phyloP scores from a whole-genome alignment of 2,329 filamentous ascomycete species.

The Beauveria asiatica region DNA sequence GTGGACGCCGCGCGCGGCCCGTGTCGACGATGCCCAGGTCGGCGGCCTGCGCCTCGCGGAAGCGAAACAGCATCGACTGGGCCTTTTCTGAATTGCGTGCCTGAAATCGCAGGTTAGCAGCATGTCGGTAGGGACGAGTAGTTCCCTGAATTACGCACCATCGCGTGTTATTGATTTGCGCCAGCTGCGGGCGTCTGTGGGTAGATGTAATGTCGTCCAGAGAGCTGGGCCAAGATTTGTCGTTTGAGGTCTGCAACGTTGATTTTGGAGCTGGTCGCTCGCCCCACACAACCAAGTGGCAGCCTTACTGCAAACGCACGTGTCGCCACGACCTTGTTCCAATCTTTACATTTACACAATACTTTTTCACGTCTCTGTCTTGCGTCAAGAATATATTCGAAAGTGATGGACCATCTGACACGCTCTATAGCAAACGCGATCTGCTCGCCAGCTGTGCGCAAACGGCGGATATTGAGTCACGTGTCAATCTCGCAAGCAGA shows the following conservation, averaged over 20 bases:
- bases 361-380: background rate
- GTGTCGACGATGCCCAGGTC: conserved; percentile 95
- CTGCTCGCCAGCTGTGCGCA: background rate
- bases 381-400: too few species aligned
- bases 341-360: background rate
- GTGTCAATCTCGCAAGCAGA: background rate
- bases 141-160: background rate
- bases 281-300: background rate
- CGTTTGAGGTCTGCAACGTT: background rate
- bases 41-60: conserved; percentile 92
- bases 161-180: background rate
- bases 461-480: background rate
- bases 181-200: background rate
- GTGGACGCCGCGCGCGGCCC: conserved; percentile 80
- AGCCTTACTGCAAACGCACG: background rate
- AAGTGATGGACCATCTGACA: background rate
- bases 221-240: background rate
- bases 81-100: conserved; percentile 97
- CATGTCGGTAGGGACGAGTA: background rate
- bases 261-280: background rate
- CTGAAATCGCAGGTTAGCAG: conserved; percentile 34
- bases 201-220: background rate
- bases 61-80: conserved; percentile 99
- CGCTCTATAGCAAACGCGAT: too few species aligned
- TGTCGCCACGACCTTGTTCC: background rate